Evolutionary conservation across 441 rosid genomes (phyloP), one percentile per base, ranked within the genome.

Genomic region (Bocquillonia castaneifolia): DNA sequence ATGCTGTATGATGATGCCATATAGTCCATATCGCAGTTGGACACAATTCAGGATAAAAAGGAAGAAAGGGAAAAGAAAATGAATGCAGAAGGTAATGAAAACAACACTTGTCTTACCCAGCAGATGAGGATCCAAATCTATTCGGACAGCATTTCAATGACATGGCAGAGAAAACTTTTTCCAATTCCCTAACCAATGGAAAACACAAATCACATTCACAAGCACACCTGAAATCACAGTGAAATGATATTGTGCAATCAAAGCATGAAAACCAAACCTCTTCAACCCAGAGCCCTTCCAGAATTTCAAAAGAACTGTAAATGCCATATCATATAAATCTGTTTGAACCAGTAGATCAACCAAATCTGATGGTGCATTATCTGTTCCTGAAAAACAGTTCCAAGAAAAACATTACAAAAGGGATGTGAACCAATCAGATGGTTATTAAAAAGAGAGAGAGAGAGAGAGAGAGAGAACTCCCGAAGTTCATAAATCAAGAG

Each of bases 261-360:
- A 72, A 66, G 59, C 50, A 52, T 10, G 36, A 58, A 56, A 51
- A 64, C 45, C 22, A 63, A 66, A 92, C 99, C 92, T 89, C 64
- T 87, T 86, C 71, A 92, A 75, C 44, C 75, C 82, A 67, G 96
- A 87, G 63, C 87, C 92, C 77, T 70, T 89, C 95, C 96, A 95
- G 74, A 89, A 95, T 68, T 85, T 92, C 68, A 92, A 63, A 68
- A 90, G 79, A 72, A 90, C 88, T 57, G 89, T 87, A 71, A 95
- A 89, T 68, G 92, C 90, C 95, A 86, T 90, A 68, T 95, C 98
- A 82, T 88, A 89, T 66, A 92, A 73, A 75, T 85, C 79, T 72
- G 81, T 64, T 70, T 88, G 86, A 59, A 92, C 86, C 77, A 92
- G 83, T 71, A 90, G 88, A 78, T 86, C 86, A 51, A 92, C 88